These are phyloP conservation scores for Paraurostyla sp. DNA, from an alignment of 73 alveolate genomes.

Conservation along the genomic window DNA sequence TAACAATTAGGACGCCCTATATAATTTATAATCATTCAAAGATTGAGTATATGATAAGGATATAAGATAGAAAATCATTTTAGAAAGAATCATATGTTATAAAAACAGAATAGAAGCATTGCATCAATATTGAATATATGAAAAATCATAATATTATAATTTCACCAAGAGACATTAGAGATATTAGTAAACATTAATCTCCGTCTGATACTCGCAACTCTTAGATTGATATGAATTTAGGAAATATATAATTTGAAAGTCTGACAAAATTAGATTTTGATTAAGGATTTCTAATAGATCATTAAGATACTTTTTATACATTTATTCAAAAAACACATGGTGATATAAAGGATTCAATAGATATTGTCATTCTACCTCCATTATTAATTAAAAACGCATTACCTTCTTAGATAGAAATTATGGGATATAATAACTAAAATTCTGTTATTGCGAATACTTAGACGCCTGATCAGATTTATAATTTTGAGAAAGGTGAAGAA, in stretches of 20 bases:
- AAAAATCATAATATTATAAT: neutral
- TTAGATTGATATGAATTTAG: neutral
- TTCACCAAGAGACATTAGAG: neutral
- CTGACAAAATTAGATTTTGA: neutral
- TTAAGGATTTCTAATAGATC: conserved; percentile 17
- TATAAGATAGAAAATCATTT: neutral
- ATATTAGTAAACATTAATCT: neutral
- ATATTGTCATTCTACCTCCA: conserved; percentile 40
- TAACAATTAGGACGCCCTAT: conserved; percentile 48
- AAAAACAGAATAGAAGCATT: conserved; percentile 12
- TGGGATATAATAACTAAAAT: conserved; percentile 2
- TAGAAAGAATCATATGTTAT: neutral
- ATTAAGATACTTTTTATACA: neutral
- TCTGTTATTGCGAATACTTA: too few relatives aligned
- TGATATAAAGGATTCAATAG: neutral
- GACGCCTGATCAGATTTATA: conserved; percentile 9
- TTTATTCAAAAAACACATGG: neutral
- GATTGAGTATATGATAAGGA: neutral
- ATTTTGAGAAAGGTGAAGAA: conserved; percentile 46
- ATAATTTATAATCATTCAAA: conserved; percentile 13
- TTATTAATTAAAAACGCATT: conserved; percentile 29
- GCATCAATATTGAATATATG: neutral
- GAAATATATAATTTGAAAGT: neutral
- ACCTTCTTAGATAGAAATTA: conserved; percentile 32
- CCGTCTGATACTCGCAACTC: neutral